These are phyloP conservation scores for Saksenaea vasiformis DNA, from an alignment of 371 early-diverging fungal genomes.

Conservation along the genomic window DNA sequence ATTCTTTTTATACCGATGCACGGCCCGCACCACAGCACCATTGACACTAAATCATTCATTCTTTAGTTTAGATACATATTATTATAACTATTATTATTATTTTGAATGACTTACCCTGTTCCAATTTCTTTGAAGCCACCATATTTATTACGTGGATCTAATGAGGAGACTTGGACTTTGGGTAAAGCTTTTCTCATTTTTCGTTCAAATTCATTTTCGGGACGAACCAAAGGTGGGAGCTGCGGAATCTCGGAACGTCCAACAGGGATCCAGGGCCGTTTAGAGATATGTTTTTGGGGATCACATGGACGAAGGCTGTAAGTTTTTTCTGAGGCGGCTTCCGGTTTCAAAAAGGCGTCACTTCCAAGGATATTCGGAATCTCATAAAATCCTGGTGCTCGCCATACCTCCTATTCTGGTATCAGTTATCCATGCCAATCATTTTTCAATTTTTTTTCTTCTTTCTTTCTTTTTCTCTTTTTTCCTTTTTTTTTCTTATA, in stretches of 20 bases:
- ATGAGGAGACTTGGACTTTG: conserved; percentile 29
- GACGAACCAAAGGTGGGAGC: conserved; percentile 41
- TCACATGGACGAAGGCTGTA: conserved; percentile 32
- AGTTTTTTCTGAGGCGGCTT: conserved; percentile 26
- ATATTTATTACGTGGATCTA: conserved; percentile 43
- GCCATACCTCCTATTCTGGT: conserved; percentile 34
- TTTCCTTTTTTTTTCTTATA: not conserved
- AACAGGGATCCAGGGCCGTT: conserved; percentile 46
- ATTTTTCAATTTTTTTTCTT: not conserved
- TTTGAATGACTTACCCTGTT: conserved; percentile 39
- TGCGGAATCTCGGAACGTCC: conserved; percentile 43
- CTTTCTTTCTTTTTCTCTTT: not conserved
- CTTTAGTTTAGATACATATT: too few relatives aligned
- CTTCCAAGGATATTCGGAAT: conserved; percentile 51
- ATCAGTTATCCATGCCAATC: not conserved
- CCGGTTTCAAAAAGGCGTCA: conserved; percentile 44
- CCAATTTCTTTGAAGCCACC: conserved; percentile 52
- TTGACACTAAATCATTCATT: conserved; percentile 44
- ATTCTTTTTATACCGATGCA: conserved; percentile 29
- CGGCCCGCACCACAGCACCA: conserved; percentile 49
- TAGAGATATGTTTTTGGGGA: conserved; percentile 42
- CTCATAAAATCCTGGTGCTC: conserved; percentile 48
- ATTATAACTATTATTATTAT: too few relatives aligned
- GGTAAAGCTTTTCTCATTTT: conserved; percentile 42
- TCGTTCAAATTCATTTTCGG: conserved; percentile 45